Percentiles rank a stretch among this genome's conserved stretches.
These are phyloP conservation scores for Candida insectorum DNA, from an alignment of 805 yeast genomes.

Conservation along the genomic window DNA sequence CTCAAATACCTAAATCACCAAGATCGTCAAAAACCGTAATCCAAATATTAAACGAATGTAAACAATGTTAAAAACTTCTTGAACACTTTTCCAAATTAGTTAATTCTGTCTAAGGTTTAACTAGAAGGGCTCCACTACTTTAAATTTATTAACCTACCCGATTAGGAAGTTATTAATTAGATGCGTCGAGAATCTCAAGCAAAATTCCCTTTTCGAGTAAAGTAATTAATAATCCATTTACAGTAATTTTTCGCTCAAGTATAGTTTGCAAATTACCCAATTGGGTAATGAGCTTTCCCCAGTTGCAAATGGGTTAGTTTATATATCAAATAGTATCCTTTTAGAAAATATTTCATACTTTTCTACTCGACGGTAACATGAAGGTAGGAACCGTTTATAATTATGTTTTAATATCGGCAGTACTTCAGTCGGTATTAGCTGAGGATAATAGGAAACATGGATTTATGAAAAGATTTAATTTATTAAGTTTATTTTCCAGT, in stretches of 20 bases:
- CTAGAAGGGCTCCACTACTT: too few relatives aligned
- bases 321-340: slow-evolving; percentile 9
- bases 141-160: slow-evolving; percentile 4
- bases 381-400: slow-evolving; percentile 21
- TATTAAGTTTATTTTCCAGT: slow-evolving; percentile 5
- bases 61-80: too few relatives aligned
- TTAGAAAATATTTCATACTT: too few relatives aligned
- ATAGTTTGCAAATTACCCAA: slow-evolving; percentile 6
- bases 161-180: slow-evolving; percentile 6
- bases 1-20: too few relatives aligned
- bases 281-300: slow-evolving; percentile 4
- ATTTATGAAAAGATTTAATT: slow-evolving; percentile 14
- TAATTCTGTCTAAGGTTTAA: too few relatives aligned
- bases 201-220: slow-evolving; percentile 2
- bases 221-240: slow-evolving; percentile 3
- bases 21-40: too few relatives aligned
- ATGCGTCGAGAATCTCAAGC: not conserved
- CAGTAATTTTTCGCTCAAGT: slow-evolving; percentile 2
- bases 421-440: slow-evolving; percentile 18
- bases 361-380: too few relatives aligned
- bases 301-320: slow-evolving; percentile 6
- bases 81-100: too few relatives aligned
- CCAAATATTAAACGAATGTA: too few relatives aligned
- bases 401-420: slow-evolving; percentile 21
- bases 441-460: slow-evolving; percentile 4